A percentile compares a stretch with the other conserved stretches of the same genome.
Conservation (phyloP, 2,329 filamentous ascomycete genomes). For the Aspergillus piperis region DNA sequence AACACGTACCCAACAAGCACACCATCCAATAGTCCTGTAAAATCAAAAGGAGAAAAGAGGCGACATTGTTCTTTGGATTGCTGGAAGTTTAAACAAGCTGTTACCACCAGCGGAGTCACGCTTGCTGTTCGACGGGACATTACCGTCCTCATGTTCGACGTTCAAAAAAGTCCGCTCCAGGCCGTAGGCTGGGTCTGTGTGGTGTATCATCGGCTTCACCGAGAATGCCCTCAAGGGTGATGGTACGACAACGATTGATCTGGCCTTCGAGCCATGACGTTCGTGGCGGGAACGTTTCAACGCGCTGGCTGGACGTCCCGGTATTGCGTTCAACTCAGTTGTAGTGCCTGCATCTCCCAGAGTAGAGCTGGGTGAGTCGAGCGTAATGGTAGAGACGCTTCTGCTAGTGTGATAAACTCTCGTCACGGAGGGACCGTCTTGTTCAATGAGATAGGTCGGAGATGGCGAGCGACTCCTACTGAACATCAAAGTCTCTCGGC, state of each 20-base stretch:
- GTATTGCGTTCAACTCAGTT: not conserved
- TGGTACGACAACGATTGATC: constrained; percentile 18
- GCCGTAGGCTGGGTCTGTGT: not conserved
- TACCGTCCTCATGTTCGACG: not conserved
- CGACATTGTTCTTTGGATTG: constrained; percentile 19
- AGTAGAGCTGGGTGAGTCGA: constrained; percentile 1
- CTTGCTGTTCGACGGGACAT: not conserved
- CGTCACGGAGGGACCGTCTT: constrained; percentile 17
- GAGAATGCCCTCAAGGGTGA: constrained; percentile 14
- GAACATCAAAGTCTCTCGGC: constrained; percentile 34
- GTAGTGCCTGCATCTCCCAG: not conserved
- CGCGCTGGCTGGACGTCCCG: constrained; percentile 5
- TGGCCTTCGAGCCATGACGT: constrained; percentile 16
- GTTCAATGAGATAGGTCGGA: constrained; percentile 25
- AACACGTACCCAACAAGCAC: not conserved
- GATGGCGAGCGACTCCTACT: constrained; percentile 29
- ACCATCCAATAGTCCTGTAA: not conserved
- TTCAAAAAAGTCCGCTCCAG: not conserved
- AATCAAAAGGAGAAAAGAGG: constrained; percentile 17
- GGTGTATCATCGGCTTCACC: constrained; percentile 7
- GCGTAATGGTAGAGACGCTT: constrained; percentile 1
- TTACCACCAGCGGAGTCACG: not conserved
- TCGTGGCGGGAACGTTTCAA: constrained; percentile 1
- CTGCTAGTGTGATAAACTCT: constrained; percentile 16
- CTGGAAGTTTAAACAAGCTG: constrained; percentile 15